A percentile compares a stretch with the other conserved stretches of the same genome.
Evolutionary conservation across 257 asterid species (phyloP).

Genomic region (Anisodus tanguticus): DNA sequence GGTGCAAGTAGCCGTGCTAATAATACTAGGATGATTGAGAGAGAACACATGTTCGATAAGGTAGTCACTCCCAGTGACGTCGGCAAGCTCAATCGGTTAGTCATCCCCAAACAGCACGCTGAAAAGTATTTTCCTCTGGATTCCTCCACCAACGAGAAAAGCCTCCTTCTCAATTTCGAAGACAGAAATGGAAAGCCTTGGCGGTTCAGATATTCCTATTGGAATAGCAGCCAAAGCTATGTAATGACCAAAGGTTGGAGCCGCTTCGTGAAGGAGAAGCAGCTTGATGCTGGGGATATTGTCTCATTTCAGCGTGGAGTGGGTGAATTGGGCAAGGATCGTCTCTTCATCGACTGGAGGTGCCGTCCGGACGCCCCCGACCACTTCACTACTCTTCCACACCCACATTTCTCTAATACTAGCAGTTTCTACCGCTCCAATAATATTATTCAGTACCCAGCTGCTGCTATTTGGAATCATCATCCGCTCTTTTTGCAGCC

Average conservation of each 20-base stretch:
- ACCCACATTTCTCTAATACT: conserved; percentile 26
- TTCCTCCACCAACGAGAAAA: conserved; percentile 79
- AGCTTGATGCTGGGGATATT: conserved; percentile 85
- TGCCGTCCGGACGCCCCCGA: conserved; percentile 79
- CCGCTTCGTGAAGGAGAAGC: conserved; percentile 88
- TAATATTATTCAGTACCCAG: conserved; percentile 18
- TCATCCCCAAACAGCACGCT: conserved; percentile 94
- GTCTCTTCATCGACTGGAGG: conserved; percentile 91
- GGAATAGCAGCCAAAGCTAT: conserved; percentile 99
- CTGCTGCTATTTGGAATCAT: conserved; percentile 24
- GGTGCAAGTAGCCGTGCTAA: conserved; percentile 36
- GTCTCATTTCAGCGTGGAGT: conserved; percentile 86
- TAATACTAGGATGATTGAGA: conserved; percentile 36
- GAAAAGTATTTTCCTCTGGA: conserved; percentile 93
- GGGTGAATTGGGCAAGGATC: conserved; percentile 59
- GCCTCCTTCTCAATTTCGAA: conserved; percentile 80
- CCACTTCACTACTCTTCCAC: conserved; percentile 45
- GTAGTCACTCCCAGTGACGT: conserved; percentile 98
- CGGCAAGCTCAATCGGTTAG: conserved; percentile 86
- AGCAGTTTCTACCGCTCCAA: conserved; percentile 37
- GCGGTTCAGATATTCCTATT: conserved; percentile 90
- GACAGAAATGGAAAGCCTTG: conserved; percentile 89
- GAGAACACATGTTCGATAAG: conserved; percentile 96
- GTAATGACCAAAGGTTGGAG: conserved; percentile 99
- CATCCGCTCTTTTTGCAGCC: conserved; percentile 20